Evolutionary conservation across 2,329 filamentous ascomycete genomes (phyloP).

Genomic region (Chalaropsis thielavioides): DNA sequence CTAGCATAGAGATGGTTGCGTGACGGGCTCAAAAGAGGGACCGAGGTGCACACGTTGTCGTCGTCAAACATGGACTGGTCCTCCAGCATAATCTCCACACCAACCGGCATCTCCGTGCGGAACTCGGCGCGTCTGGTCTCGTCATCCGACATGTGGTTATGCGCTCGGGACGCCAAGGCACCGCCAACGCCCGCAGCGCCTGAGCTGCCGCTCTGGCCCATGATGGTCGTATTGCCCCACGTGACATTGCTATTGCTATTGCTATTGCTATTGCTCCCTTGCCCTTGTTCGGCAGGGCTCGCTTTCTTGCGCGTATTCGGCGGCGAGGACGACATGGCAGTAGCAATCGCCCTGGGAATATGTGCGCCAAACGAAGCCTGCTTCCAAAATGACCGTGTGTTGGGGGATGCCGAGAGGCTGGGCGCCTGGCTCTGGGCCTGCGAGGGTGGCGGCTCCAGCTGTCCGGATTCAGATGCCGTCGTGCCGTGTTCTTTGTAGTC

Average conservation of each 20-base stretch:
- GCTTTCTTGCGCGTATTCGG: conserved; percentile 36
- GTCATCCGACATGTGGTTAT: conserved; percentile 36
- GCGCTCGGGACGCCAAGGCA: conserved; percentile 27
- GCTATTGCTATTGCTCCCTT: conserved; percentile 34
- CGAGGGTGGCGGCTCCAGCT: conserved; percentile 30
- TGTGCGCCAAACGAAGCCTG: conserved; percentile 38
- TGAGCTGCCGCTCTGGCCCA: conserved; percentile 29
- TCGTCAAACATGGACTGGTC: conserved; percentile 55
- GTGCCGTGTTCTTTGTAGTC: conserved; percentile 24
- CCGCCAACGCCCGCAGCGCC: conserved; percentile 21
- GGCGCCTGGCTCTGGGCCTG: conserved; percentile 12
- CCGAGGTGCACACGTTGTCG: conserved; percentile 45
- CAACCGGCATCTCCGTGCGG: conserved; percentile 23
- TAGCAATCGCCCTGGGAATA: conserved; percentile 21
- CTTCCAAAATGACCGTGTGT: conserved; percentile 37
- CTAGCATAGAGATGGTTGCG: conserved; percentile 37
- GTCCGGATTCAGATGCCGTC: conserved; percentile 25
- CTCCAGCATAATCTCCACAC: conserved; percentile 34
- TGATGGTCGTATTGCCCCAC: conserved; percentile 35
- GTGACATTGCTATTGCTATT: conserved; percentile 27
- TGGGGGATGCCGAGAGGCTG: conserved; percentile 45
- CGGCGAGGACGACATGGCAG: conserved; percentile 29
- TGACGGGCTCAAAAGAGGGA: conserved; percentile 41
- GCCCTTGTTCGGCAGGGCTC: conserved; percentile 47
- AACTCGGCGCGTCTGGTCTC: conserved; percentile 34